phyloP scores from a whole-genome alignment of 371 early-diverging fungal genomes.

The Actinomortierella wolfii region DNA sequence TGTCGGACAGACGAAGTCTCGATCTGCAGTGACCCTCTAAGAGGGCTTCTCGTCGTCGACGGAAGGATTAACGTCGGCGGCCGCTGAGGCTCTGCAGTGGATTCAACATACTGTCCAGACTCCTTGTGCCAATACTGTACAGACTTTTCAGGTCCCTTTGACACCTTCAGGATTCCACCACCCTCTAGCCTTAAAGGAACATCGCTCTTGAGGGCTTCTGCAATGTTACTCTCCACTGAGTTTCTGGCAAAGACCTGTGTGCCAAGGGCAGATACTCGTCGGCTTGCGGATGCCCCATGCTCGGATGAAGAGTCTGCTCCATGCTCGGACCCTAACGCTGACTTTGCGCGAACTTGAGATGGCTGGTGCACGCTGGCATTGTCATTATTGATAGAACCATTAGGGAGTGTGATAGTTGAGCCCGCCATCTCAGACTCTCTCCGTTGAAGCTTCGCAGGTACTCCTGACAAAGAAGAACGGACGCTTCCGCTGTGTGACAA shows the following conservation, averaged over 20 bases:
- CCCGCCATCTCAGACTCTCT: too few species aligned
- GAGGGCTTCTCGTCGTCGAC: constrained; percentile 1
- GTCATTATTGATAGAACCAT: too few species aligned
- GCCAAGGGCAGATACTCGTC: constrained; percentile 15
- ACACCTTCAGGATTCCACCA: constrained; percentile 33
- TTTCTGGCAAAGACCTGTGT: constrained; percentile 15
- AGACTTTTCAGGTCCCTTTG: constrained; percentile 43
- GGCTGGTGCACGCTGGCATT: too few species aligned
- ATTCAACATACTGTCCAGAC: constrained; percentile 35
- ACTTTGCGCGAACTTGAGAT: too few species aligned
- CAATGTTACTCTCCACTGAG: constrained; percentile 33
- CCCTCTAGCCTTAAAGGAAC: constrained; percentile 25
- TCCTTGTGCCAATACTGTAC: constrained; percentile 45
- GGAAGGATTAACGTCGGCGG: too few species aligned
- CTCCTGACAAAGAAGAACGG: constrained; percentile 25
- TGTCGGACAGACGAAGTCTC: constrained; percentile 7
- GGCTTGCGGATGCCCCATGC: constrained; percentile 4
- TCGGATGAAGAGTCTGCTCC: constrained; percentile 16
- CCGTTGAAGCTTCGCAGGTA: too few species aligned
- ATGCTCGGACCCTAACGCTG: too few species aligned
- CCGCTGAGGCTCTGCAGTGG: not conserved
- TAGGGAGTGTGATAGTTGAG: too few species aligned
- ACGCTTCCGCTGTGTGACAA: constrained; percentile 21
- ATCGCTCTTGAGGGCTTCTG: constrained; percentile 30
- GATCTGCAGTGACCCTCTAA: constrained; percentile 7